Conservation (phyloP, 495 filamentous ascomycete genomes). For the Penicillium diatomitis region DNA sequence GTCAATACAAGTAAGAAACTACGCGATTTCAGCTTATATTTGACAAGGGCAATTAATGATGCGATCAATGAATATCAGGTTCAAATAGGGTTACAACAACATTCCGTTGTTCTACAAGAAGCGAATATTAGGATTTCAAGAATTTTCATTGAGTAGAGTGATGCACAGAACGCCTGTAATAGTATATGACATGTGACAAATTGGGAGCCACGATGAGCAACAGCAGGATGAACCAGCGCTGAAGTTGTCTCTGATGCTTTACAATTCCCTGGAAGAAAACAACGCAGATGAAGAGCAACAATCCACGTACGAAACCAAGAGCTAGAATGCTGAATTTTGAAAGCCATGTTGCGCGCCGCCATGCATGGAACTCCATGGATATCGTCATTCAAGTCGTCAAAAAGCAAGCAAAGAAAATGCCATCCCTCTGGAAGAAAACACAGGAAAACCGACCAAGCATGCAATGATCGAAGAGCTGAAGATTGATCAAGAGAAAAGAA, state of each 20-base stretch:
- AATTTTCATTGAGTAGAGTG: constrained; percentile 6
- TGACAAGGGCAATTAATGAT: too few relatives aligned
- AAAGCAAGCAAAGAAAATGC: constrained; percentile 9
- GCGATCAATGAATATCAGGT: too few relatives aligned
- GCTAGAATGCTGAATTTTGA: constrained; percentile 26
- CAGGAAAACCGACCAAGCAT: not conserved
- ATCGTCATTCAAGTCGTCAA: constrained; percentile 21
- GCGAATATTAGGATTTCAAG: not conserved
- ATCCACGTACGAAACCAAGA: constrained; percentile 18
- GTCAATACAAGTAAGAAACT: too few relatives aligned
- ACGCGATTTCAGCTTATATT: too few relatives aligned
- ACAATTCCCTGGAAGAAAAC: constrained; percentile 13
- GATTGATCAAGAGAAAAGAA: not conserved
- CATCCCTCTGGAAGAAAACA: constrained; percentile 4
- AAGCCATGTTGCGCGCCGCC: constrained; percentile 25
- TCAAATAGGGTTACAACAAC: too few relatives aligned
- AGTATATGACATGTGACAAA: too few relatives aligned
- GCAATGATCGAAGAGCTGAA: not conserved
- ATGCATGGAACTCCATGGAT: constrained; percentile 23
- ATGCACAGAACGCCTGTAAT: constrained; percentile 6
- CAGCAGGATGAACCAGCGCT: constrained; percentile 7
- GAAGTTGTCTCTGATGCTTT: constrained; percentile 23
- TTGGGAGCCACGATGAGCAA: not conserved
- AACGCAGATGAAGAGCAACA: constrained; percentile 23
- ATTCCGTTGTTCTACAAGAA: not conserved